A percentile compares a stretch with the other conserved stretches of the same genome.
Conservation (phyloP, 1,139 yeast genomes). For the Debaryomyces nepalensis region DNA sequence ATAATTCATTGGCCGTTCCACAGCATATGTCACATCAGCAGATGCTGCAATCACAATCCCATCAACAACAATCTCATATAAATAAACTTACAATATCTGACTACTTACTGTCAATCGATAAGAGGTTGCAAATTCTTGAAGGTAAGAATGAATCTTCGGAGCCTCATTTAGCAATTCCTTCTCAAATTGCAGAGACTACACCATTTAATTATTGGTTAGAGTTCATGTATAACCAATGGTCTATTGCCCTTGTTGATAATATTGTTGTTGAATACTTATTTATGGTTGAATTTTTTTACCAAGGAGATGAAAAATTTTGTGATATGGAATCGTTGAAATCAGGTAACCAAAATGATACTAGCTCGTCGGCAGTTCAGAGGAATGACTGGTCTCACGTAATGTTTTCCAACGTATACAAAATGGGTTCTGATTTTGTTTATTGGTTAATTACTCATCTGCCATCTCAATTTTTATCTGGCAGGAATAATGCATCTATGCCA, state of each 20-base stretch:
- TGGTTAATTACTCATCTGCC: conserved; percentile 44
- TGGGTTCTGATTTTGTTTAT: conserved; percentile 44
- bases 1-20: conserved; percentile 11
- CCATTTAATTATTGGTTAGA: conserved; percentile 72
- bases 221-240: conserved; percentile 72
- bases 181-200: conserved; percentile 83
- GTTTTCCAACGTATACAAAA: conserved; percentile 54
- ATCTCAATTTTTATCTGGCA: conserved; percentile 23
- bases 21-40: conserved; percentile 9
- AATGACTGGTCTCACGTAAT: conserved; percentile 57
- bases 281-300: conserved; percentile 69
- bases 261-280: conserved; percentile 78
- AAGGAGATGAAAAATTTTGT: conserved; percentile 47
- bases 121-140: conserved; percentile 55
- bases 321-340: conserved; percentile 18
- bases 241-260: conserved; percentile 75
- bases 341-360: conserved; percentile 14
- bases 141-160: conserved; percentile 28
- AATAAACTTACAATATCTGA: conserved; percentile 39
- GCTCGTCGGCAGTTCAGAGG: conserved; percentile 29
- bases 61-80: conserved; percentile 13
- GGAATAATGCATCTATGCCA: conserved; percentile 21
- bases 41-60: background rate
- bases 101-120: conserved; percentile 59
- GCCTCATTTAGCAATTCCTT: conserved; percentile 71